These are phyloP conservation scores for Rhodosporidiobolus odoratus DNA, from an alignment of 768 basidiomycete species.

Conservation along the genomic window DNA sequence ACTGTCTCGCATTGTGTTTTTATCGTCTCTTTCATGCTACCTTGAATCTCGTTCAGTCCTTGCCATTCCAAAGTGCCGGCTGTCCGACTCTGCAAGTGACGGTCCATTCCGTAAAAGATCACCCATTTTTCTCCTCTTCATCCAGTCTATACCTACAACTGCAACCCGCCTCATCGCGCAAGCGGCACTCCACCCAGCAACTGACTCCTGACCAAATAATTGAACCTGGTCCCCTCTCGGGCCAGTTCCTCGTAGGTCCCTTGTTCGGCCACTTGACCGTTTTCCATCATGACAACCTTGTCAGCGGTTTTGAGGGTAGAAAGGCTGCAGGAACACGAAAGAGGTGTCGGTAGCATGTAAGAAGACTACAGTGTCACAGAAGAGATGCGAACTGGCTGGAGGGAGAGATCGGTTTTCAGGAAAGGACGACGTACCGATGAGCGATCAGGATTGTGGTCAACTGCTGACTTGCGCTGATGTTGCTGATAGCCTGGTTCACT, in stretches of 20 bases:
- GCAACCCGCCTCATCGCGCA: no score
- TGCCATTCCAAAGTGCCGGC: no score
- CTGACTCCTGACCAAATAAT: conserved; percentile 37
- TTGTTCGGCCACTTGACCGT: conserved; percentile 39
- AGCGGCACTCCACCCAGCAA: conserved; percentile 18
- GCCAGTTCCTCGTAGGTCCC: conserved; percentile 42
- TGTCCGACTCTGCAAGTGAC: no score
- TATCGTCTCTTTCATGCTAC: no score
- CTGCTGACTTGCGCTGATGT: conserved; percentile 33
- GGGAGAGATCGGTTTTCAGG: neutral
- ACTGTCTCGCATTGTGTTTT: no score
- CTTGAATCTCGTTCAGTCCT: no score
- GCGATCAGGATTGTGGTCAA: conserved; percentile 41
- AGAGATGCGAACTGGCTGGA: neutral
- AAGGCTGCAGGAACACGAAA: conserved; percentile 21
- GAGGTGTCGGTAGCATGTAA: no score
- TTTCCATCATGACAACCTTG: conserved; percentile 39
- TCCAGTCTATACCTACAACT: no score
- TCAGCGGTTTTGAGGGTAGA: conserved; percentile 42
- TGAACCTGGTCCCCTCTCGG: conserved; percentile 40
- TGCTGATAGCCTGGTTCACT: conserved; percentile 41
- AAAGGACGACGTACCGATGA: conserved; percentile 19
- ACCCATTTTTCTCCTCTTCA: no score
- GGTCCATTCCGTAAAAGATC: no score
- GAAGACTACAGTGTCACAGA: no score